Evolutionary conservation across 805 yeast genomes (phyloP), one percentile per base, ranked within the genome.

Genomic region (Kodamaea fukazawae): DNA sequence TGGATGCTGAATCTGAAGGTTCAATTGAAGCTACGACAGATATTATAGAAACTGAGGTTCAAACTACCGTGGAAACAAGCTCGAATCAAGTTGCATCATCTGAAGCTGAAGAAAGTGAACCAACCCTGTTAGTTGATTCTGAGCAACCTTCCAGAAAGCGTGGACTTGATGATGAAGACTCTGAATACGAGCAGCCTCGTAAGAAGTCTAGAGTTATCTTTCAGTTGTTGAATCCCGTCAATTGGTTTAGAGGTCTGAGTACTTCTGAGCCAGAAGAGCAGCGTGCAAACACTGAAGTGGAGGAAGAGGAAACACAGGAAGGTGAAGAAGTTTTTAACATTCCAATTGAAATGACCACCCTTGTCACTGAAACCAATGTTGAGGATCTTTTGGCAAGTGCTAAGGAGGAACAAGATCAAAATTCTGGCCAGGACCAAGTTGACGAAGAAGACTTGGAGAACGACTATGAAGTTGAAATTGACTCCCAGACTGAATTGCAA

Each of bases 391-490:
- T 32, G 11, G 40, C 29, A 20, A 25, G 29, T 8, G 32, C 7
- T 25, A 32, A 28, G n/a, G 26, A 17, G 18, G 44, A 35, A 22
- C 33, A 26, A 2, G 22, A 22, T 14, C 26, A 9, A 8, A 14
- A 16, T n/a, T 4, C 44, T 58, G 20, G 49, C 63, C 41, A 58
- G 55, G 28, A 9, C 5, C 13, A 32, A 13, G 11, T 12, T 7
- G 34, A 32, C 16, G 34, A 32, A 16, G 33, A 30, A 8, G 29
- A n/a, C 12, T 4, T 4, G 17, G 22, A 32, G 9, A 27, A 32
- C 20, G 34, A 14, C 11, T 28, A 32, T 16, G 36, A 38, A 14
- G 32, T 38, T 17, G 25, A 32, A 38, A 14, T 28, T 11, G 38
- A 35, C 22, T 14, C 27, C 18, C 32, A 35, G 28, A 35, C 27